Base-by-base conservation (phyloP, 2,329 filamentous ascomycete species). In the Nemania sp. region DNA sequence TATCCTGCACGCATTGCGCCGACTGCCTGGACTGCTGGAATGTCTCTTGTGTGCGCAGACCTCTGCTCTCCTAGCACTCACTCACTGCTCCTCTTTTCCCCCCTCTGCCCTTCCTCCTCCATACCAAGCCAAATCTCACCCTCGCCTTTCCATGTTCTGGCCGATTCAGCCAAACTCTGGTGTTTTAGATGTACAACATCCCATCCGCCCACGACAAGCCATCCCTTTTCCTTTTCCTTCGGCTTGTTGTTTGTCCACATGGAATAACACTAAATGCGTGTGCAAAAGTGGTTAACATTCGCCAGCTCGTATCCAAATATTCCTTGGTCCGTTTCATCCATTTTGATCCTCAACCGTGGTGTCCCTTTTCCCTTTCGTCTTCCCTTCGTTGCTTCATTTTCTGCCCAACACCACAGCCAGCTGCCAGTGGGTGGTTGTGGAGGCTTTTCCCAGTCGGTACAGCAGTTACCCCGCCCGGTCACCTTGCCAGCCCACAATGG, bases 101-200 rank as follows among this genome's bases (percentile, higher is more conserved):
- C 45, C 49, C 65, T 58, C 49, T 55, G 53, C 38, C 43, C 43
- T 61, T 20, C 53, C 58, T 57, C 56, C 53, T 62, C 51, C 66
- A 58, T 68, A 64, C 66, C 65, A 68, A 68, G 58, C 62, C 53
- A 35, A 61, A 65, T 54, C 62, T 70, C 56, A 62, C 64, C 53
- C 59, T 66, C 55, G 49, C 26, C 64, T 49, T 66, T 56, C 18
- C 27, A 15, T 60, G 49, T 53, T 63, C 49, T 63, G 49, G 67
- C 61, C 59, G 65, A 61, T 58, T 68, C 61, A 68, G 60, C 62
- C 67, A 68, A 61, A 67, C 38, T 51, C 47, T 63, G 29, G 38
- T 66, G 62, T 64, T 66, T 66, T 71, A 53, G 56, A 58, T 49
- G 67, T 62, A 67, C 61, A 64, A 53, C 58, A 47, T 47, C 61